A percentile compares a stretch with the other conserved stretches of the same genome.
Evolutionary conservation across 495 filamentous ascomycete species (phyloP).

Genomic region (Tetracladium setigerum): DNA sequence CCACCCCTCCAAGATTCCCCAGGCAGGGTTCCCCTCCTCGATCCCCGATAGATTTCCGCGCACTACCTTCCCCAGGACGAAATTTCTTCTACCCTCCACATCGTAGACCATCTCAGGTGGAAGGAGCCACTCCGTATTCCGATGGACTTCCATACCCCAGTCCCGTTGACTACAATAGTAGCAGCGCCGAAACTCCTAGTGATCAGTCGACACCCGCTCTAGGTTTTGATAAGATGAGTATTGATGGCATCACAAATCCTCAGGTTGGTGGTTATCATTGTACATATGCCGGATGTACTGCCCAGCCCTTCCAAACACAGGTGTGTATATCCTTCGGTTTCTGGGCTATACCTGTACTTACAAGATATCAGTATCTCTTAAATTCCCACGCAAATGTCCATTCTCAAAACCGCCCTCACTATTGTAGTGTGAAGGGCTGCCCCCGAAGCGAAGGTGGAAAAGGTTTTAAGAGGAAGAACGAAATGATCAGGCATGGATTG

Average conservation of each 20-base stretch:
- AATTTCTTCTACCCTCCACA: conserved; percentile 6
- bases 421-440: conserved; percentile 77
- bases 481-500: conserved; percentile 96
- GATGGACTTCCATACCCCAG: conserved; percentile 15
- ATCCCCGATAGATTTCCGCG: conserved; percentile 27
- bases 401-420: conserved; percentile 83
- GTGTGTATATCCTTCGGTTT: no score
- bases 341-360: no score
- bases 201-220: conserved; percentile 20
- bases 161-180: conserved; percentile 18
- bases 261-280: conserved; percentile 38
- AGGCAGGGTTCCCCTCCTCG: conserved; percentile 32
- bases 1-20: conserved; percentile 22
- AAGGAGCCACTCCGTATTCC: no score
- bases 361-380: conserved; percentile 29
- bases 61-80: conserved; percentile 17
- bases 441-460: conserved; percentile 75
- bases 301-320: conserved; percentile 87
- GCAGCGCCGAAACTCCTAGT: conserved; percentile 21
- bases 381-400: conserved; percentile 99
- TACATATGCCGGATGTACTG: conserved; percentile 67
- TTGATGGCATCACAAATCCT: conserved; percentile 39
- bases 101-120: conserved; percentile 15
- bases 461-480: conserved; percentile 98
- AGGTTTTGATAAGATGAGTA: conserved; percentile 41